Base-by-base conservation (phyloP, 2,329 filamentous ascomycete species). In the Penicillium nordicum region DNA sequence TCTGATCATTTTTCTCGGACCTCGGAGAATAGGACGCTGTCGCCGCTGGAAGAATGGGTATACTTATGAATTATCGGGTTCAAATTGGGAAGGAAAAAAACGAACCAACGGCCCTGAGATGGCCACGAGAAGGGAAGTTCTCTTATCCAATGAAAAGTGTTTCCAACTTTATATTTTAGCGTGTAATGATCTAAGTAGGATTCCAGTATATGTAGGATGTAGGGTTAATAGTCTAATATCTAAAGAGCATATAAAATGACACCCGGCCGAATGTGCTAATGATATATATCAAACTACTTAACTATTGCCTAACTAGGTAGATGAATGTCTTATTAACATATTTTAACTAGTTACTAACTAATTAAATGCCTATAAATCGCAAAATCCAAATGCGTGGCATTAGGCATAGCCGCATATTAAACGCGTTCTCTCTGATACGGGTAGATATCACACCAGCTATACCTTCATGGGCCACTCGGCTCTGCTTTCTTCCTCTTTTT, bases 1-100 rank as follows among this genome's bases (percentile, higher is more conserved):
- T 71, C 59, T 61, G 23, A 55, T 63, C 53, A 62, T 57, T 59
- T 67, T 61, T 67, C 61, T 69, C 67, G 69, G 70, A 74, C 70
- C 67, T 65, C 63, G 69, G 69, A 69, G 67, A 68, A 68, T 69
- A 62, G 63, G 61, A 67, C 59, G 67, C 67, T 70, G 67, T 70
- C 64, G 63, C 67, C 67, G 69, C 68, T 70, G 57, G 12, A 62
- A 64, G 67, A 65, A 67, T 72, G 61, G 53, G 63, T 64, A 58
- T 62, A 61, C 61, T 67, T 61, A 66, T 50, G 59, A 40, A 30
- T 59, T 48, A 40, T 57, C 55, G 57, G 46, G 56, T 55, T 59
- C 44, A 50, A 52, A 45, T 50, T 57, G 41, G 55, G 58, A 65
- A 55, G 56, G 56, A 11, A 27, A 45, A 48, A 53, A 57, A 53